Evolutionary conservation across 768 basidiomycete genomes (phyloP), one percentile per base, ranked within the genome.

Genomic region (Boletus reticulatus): DNA sequence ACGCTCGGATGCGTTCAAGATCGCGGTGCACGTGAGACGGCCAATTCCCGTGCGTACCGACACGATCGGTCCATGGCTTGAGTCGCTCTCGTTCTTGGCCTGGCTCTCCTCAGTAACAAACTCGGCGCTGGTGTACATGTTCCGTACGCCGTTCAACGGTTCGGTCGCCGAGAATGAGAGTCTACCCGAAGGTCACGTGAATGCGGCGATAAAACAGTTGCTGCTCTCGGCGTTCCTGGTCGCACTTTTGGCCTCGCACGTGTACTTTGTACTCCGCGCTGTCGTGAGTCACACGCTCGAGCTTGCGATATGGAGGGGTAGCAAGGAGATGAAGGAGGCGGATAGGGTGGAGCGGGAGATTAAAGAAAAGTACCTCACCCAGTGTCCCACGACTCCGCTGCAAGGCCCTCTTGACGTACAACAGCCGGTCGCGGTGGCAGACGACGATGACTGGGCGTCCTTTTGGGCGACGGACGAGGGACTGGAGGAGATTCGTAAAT

Each of bases 1-100:
- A 6, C 87, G 94, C 17, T 91, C 88, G 4, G 96, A 99, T 67
- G 97, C 97, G 6, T 89, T 96, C 80, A 98, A 98, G 78, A 89
- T 99, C 68, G 85, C 87, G 5, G 84, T 85, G 6, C 94, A 96
- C 65, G 80, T 84, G 50, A 80, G 93, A 17, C 82, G 93, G 24
- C 93, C 96, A 3, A 81, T 96, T 36, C 94, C 95, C 0, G 72
- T 77, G n/a, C 85, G 96, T 20, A 88, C 89, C 4, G 94, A 95
- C 62, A 88, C 89, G 12, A 93, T 98, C 56, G 96, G 96, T 0
- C 90, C 94, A 0, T 99, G 96, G 96, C 82, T 98, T 42, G 87
- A 95, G 49, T 84, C 87, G 13, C 77, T 99, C 56, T 84, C 87
- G 7, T 88, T 92, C 76, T 79, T 99, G 68, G 82, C 92, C 13